Evolutionary conservation across 352 stramenopile genomes (phyloP), one percentile per base, ranked within the genome.

Genomic region (Globisporangium polare): DNA sequence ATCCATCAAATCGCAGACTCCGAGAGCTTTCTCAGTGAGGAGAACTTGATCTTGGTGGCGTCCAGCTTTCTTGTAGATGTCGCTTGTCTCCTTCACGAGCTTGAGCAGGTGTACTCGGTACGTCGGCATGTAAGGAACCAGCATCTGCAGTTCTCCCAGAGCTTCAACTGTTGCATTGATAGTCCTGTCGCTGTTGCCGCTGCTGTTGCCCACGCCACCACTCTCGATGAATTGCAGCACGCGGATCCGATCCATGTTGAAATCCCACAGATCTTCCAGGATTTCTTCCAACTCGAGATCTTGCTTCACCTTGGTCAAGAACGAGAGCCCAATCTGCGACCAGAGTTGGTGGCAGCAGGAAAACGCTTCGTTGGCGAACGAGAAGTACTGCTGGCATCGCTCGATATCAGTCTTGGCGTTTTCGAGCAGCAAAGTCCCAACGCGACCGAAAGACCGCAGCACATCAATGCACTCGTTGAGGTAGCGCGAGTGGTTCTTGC

Each of bases 221-320:
- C 68, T 47, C 51, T 22, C 35, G 3, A 81, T 27, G 20, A 88
- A 45, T 6, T 67, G 71, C 15, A 89, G 57, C n/a, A 85, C 73
- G 22, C 77, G 80, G 41, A 92, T 72, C 7, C 74, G 77, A 49
- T 86, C 74, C n/a, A 83, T 69, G n/a, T 72, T 83, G 47, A 89
- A 89, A 50, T 91, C 80, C 84, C 84, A 94, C 43, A 94, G 63
- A 62, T 92, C 84, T 66, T 90, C 77, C 15, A 94, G 53, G 51
- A 92, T 71, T 24, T 91, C 78, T 43, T 92, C 84, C 10, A 92
- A 49, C 53, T 94, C 84, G 10, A 89, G 53, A 7, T 69, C 74
- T 39, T 75, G 59, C 53, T 90, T 94, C 41, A 81, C 72, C 43
- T 83, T 86, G 7, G 82, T 89, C 33, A 94, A 59, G 52, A 74